Evolutionary conservation across 768 basidiomycete species (phyloP).

Genomic region (Suillus spraguei): DNA sequence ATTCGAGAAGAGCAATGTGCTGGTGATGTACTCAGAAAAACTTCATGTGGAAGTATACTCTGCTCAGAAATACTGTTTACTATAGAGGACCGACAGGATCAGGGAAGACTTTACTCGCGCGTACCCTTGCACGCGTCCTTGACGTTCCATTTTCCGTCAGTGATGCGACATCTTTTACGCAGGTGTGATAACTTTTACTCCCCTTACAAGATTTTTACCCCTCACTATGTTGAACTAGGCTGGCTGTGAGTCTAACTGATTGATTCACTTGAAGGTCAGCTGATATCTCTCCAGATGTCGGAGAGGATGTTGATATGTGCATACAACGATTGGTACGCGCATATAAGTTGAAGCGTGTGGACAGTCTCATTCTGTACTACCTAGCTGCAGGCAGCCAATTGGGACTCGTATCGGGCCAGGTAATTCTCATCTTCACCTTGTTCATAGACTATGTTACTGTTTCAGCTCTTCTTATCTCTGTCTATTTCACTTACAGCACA

Average conservation of each 20-base stretch:
- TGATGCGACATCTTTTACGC: conserved; percentile 94
- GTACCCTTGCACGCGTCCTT: conserved; percentile 86
- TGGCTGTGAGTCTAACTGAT: conserved; percentile 57
- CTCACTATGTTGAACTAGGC: conserved; percentile 46
- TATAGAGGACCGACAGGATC: conserved; percentile 83
- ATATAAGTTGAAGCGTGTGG: not conserved
- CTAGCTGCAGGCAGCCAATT: conserved; percentile 87
- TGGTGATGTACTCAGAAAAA: conserved; percentile 70
- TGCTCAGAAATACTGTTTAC: conserved; percentile 13
- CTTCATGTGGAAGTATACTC: conserved; percentile 11
- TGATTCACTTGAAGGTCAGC: not conserved
- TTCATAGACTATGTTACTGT: not conserved
- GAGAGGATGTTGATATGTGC: conserved; percentile 94
- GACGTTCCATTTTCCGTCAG: conserved; percentile 94
- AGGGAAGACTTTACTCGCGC: conserved; percentile 89
- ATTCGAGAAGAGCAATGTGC: conserved; percentile 95
- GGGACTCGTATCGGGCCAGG: conserved; percentile 87
- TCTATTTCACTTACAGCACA: conserved; percentile 47
- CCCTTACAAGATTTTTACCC: conserved; percentile 2
- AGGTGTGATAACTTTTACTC: conserved; percentile 46
- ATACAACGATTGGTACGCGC: conserved; percentile 71
- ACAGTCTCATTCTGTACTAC: conserved; percentile 13
- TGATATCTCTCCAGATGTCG: conserved; percentile 65
- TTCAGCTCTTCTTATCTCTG: not conserved
- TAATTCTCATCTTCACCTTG: conserved; percentile 28